Evolutionary conservation across 1,139 yeast genomes (phyloP), one percentile per base, ranked within the genome.

Genomic region (Sugiyamaella japonica): DNA sequence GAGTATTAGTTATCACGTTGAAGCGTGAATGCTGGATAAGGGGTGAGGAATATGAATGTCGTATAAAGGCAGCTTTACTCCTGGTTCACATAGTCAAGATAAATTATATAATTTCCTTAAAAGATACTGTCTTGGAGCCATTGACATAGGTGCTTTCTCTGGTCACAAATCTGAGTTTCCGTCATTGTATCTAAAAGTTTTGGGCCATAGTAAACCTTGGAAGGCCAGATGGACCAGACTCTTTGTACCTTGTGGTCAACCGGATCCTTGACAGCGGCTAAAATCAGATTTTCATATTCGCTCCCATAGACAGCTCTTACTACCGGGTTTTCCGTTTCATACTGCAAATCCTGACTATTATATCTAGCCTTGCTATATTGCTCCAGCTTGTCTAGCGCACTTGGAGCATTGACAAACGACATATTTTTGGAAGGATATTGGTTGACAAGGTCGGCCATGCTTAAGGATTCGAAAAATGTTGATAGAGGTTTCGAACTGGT

Each of bases 401-500:
- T 36, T 9, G 39, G n/a, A 34, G 48, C 48, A 9, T 45, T 17
- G 12, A 37, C 9, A 9, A 23, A 29, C 13, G 29, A 10, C 12
- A 12, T 36, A 31, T 38, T 25, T 47, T 37, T 47, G 12, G 17
- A 15, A 28, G 43, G 37, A 10, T 9, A 12, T 6, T n/a, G 10
- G 1, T 16, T 25, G 2, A 3, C 36, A 9, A 2, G 20, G 13
- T 17, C 43, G 9, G 3, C 12, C 15, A 23, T 10, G 2, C 12
- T 16, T 2, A 10, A 31, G 20, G 52, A 37, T n/a, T 47, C 47
- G 34, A 56, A 48, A 45, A 50, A 31, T 6, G 59, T 39, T 5
- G 59, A 54, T 23, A 56, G 46, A 5, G 59, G 59, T 16, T 51
- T 48, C 3, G 51, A 50, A 25, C 46, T 36, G 16, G 13, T 38